Evolutionary conservation across 1,284 basidiomycete genomes (phyloP), one percentile per base, ranked within the genome.

Genomic region (Ganoderma boninense): DNA sequence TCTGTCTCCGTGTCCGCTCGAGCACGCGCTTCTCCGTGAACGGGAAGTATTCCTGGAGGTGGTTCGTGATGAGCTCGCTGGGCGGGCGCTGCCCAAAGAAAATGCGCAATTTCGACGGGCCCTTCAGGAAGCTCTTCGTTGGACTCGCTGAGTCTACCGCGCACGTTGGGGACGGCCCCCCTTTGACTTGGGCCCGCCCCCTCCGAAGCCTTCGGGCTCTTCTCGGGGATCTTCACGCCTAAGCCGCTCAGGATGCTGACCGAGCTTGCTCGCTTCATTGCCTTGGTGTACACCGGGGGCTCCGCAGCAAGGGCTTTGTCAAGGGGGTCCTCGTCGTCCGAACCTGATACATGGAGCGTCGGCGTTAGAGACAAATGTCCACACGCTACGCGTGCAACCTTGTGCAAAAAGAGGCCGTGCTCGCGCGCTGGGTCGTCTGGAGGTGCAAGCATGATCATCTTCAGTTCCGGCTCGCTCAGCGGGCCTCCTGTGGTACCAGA

Each of bases 51-150:
- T 98, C 97, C 26, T 94, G 92, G 57, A 99, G 82, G 79, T 99
- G 97, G n/a, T 89, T 97, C 43, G 97, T 96, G 83, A 99, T 99
- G 75, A 99, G 89, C 81, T 99, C 97, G 79, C 93, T 96, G 0
- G 98, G 97, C 0, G 98, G 98, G 60, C 98, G 93, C 78, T 99
- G 97, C 13, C 97, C 98, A 77, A 98, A 97, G 87, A 99, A 99
- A 86, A 97, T 97, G 82, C 96, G 95, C 71, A 98, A 84, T 80
- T 93, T 94, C 42, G 87, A 88, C 7, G 90, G 89, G 8, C 85
- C 84, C 75, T 89, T 90, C 68, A 77, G 60, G 23, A 43, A 62
- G 67, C 72, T 75, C 71, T 87, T 89, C 73, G 74, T 78, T 26
- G 79, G 79, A 61, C 76, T 78, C 40, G 72, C 75, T 26, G 74